phyloP scores from a whole-genome alignment of 257 asterid species.

The Petunia axillaris region DNA sequence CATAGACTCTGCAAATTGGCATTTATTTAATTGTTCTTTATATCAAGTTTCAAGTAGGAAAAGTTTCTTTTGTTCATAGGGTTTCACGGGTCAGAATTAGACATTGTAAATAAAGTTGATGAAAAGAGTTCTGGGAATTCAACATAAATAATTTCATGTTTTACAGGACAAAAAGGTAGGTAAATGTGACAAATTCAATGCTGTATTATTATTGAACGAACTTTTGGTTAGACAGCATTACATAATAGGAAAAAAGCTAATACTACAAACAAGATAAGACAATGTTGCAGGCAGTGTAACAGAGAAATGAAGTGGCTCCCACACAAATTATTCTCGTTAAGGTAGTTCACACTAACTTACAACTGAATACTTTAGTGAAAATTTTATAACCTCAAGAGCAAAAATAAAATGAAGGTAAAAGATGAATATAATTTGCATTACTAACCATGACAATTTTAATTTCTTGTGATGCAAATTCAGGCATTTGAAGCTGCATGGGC shows the following conservation, averaged over 20 bases:
- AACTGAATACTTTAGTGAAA: conserved; percentile 30
- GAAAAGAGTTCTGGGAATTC: conserved; percentile 19
- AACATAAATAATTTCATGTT: conserved; percentile 29
- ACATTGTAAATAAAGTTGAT: conserved; percentile 26
- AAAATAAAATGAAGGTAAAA: background rate
- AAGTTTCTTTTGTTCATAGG: background rate
- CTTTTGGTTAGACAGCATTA: conserved; percentile 7
- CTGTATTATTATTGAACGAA: conserved; percentile 34
- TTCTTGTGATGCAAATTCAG: conserved; percentile 46
- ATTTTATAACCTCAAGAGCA: conserved; percentile 7
- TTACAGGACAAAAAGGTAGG: conserved; percentile 48
- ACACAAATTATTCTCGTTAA: conserved; percentile 42
- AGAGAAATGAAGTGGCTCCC: conserved; percentile 51
- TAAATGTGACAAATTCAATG: conserved; percentile 40
- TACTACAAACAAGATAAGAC: conserved; percentile 32
- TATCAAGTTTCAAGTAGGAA: background rate
- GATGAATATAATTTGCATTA: background rate
- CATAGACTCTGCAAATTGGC: background rate
- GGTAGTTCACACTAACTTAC: conserved; percentile 40
- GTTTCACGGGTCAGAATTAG: conserved; percentile 34
- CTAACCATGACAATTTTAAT: conserved; percentile 19
- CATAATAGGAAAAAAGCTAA: background rate
- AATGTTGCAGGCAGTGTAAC: conserved; percentile 40
- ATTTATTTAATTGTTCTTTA: background rate
- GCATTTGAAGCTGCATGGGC: conserved; percentile 95